Conservation (phyloP, 2,329 filamentous ascomycete genomes). For the Fusarium sp. region DNA sequence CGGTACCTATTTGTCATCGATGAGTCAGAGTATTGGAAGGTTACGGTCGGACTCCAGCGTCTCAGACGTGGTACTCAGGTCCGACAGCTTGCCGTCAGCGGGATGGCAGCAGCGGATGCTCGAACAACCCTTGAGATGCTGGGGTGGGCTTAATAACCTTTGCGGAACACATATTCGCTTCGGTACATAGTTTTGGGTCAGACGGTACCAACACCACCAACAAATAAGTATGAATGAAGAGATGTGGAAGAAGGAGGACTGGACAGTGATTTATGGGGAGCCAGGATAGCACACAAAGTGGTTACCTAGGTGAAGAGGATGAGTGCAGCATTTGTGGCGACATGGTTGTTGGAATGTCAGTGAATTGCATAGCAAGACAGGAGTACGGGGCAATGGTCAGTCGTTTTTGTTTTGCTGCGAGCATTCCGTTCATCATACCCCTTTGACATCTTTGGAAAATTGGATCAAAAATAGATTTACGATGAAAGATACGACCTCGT, state of each 20-base stretch:
- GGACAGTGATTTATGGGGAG: conserved; percentile 40
- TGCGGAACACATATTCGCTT: conserved; percentile 37
- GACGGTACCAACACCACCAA: conserved; percentile 35
- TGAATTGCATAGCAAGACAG: conserved; percentile 50
- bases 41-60: conserved; percentile 71
- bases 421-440: conserved; percentile 50
- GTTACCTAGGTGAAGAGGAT: conserved; percentile 41
- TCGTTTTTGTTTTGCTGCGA: conserved; percentile 46
- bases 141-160: conserved; percentile 60
- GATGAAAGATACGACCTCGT: conserved; percentile 44
- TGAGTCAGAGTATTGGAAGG: conserved; percentile 77
- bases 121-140: conserved; percentile 68
- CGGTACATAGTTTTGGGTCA: conserved; percentile 44
- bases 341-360: conserved; percentile 49
- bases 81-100: conserved; percentile 69
- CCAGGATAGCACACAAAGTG: conserved; percentile 6
- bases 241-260: conserved; percentile 11
- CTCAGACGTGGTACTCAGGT: conserved; percentile 71
- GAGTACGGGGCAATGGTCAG: conserved; percentile 45
- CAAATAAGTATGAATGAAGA: conserved; percentile 21
- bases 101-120: conserved; percentile 67
- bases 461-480: conserved; percentile 48
- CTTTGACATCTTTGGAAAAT: conserved; percentile 46
- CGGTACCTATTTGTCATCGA: conserved; percentile 73
- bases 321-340: conserved; percentile 46